Evolutionary conservation across 164 flowering plant species (phyloP).

Genomic region (Echeveria elegans): DNA sequence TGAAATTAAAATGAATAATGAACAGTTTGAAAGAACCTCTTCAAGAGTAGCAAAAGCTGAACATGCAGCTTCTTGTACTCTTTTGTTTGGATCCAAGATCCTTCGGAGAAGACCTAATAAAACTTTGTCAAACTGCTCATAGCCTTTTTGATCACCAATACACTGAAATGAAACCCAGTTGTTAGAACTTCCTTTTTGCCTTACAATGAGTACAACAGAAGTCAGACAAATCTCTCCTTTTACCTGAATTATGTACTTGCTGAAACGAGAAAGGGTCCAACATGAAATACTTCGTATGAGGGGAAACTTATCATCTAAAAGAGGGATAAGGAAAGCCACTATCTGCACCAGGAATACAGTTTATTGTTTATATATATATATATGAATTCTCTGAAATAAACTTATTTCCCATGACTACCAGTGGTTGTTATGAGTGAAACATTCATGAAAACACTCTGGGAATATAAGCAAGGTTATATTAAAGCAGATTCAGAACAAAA

Average conservation of each 20-base stretch:
- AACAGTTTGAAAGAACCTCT: conserved; percentile 49
- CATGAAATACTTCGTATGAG: conserved; percentile 93
- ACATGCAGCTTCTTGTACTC: conserved; percentile 99
- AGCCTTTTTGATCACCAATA: conserved; percentile 62
- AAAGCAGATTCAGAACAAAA: no score
- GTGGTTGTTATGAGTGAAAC: neutral
- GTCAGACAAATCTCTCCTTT: neutral
- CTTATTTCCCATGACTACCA: neutral
- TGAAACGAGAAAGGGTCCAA: conserved; percentile 97
- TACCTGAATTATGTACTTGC: conserved; percentile 91
- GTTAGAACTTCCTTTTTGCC: neutral
- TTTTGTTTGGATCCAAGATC: conserved; percentile 79
- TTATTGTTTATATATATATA: neutral
- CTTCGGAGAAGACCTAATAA: conserved; percentile 81
- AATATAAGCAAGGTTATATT: no score
- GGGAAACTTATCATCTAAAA: conserved; percentile 93
- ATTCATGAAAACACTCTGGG: neutral
- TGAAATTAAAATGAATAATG: neutral
- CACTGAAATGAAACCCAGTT: conserved; percentile 29
- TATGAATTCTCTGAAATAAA: neutral
- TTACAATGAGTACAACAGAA: neutral
- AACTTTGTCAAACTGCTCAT: conserved; percentile 76
- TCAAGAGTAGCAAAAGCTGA: conserved; percentile 99
- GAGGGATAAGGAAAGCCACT: conserved; percentile 77
- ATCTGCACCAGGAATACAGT: conserved; percentile 45